These are phyloP conservation scores for Hibiscus syriacus DNA, from an alignment of 345 rosid species.

Conservation along the genomic window DNA sequence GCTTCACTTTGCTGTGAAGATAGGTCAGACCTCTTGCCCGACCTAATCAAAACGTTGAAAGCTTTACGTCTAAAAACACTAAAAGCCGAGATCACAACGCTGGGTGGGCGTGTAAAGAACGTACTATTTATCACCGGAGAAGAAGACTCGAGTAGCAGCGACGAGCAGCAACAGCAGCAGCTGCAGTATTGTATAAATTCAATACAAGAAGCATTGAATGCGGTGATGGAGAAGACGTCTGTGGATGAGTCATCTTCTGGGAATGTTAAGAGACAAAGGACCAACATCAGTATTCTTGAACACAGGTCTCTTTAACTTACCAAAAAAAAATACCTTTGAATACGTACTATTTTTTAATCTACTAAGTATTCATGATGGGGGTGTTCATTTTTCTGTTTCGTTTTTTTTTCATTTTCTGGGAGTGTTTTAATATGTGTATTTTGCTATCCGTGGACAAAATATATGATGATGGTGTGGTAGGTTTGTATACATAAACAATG, in stretches of 20 bases:
- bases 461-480: slow-evolving; percentile 9
- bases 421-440: neutral
- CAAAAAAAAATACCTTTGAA: neutral
- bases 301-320: slow-evolving; percentile 58
- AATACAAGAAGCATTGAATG: slow-evolving; percentile 85
- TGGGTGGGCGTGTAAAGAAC: slow-evolving; percentile 86
- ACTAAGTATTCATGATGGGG: slow-evolving; percentile 9
- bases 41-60: slow-evolving; percentile 79
- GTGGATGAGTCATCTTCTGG: slow-evolving; percentile 72
- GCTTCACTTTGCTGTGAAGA: slow-evolving; percentile 95
- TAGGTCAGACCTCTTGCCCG: slow-evolving; percentile 78
- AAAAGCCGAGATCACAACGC: slow-evolving; percentile 91
- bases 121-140: slow-evolving; percentile 86
- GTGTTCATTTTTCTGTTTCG: neutral
- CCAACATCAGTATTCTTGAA: slow-evolving; percentile 56
- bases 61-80: slow-evolving; percentile 68
- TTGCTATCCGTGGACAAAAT: neutral
- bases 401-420: too few relatives aligned
- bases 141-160: slow-evolving; percentile 32
- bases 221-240: slow-evolving; percentile 76
- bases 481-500: slow-evolving; percentile 18
- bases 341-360: too few relatives aligned
- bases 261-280: slow-evolving; percentile 81
- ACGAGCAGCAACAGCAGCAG: slow-evolving; percentile 28
- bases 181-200: slow-evolving; percentile 57